Evolutionary conservation across 192 early-diverging fungal genomes (phyloP).

Genomic region (Glomus cerebriforme): DNA sequence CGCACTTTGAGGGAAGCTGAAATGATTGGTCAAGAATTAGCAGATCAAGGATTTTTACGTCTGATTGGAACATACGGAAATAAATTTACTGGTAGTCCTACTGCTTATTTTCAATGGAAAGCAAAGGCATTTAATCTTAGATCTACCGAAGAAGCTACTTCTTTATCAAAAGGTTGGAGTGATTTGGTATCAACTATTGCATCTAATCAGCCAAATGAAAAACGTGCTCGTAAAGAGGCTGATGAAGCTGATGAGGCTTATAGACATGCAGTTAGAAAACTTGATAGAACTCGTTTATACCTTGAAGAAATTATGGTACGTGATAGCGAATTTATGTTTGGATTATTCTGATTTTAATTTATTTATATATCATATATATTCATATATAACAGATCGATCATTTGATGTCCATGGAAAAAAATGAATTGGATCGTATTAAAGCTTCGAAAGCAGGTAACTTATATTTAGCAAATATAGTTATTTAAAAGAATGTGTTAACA

Average conservation of each 20-base stretch:
- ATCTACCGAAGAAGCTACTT: slow-evolving; percentile 46
- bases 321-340: background rate
- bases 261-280: slow-evolving; percentile 59
- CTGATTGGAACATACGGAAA: slow-evolving; percentile 70
- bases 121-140: slow-evolving; percentile 54
- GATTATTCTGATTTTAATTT: background rate
- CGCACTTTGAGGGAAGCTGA: slow-evolving; percentile 65
- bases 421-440: slow-evolving; percentile 51
- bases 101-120: slow-evolving; percentile 75
- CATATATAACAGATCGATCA: slow-evolving; percentile 54
- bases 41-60: slow-evolving; percentile 62
- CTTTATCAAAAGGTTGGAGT: slow-evolving; percentile 38
- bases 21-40: slow-evolving; percentile 69
- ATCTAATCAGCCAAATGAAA: slow-evolving; percentile 42
- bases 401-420: slow-evolving; percentile 52
- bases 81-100: slow-evolving; percentile 63
- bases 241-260: slow-evolving; percentile 70
- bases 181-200: slow-evolving; percentile 35
- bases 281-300: slow-evolving; percentile 65
- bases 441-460: slow-evolving; percentile 55
- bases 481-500: background rate
- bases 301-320: slow-evolving; percentile 70
- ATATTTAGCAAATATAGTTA: background rate
- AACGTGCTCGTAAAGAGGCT: slow-evolving; percentile 60
- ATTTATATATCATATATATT: background rate